These are phyloP conservation scores for Parachlorella kessleri DNA, from an alignment of 139 green algal genomes.

Conservation along the genomic window DNA sequence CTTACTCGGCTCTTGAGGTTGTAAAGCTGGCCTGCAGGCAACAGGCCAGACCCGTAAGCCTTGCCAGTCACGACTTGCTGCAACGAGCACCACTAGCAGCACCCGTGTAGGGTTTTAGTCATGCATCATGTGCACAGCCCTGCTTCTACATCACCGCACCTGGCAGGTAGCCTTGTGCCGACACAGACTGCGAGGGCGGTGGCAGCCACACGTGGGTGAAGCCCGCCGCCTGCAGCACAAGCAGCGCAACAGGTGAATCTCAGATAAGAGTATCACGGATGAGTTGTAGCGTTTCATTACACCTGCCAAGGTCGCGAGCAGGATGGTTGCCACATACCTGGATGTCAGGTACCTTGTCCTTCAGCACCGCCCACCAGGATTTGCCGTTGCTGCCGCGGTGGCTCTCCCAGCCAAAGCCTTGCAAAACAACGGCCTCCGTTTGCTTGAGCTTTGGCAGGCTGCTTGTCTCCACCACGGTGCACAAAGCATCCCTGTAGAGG, in stretches of 20 bases:
- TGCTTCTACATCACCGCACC: too few relatives aligned
- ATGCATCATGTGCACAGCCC: too few relatives aligned
- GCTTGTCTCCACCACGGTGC: too few relatives aligned
- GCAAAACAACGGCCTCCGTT: too few relatives aligned
- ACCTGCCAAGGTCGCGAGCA: background rate
- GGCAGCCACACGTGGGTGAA: slow-evolving; percentile 96
- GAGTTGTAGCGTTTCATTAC: too few relatives aligned
- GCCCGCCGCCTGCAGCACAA: slow-evolving; percentile 53
- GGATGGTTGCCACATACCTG: slow-evolving; percentile 26
- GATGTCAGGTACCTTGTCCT: slow-evolving; percentile 55
- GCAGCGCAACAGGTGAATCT: background rate
- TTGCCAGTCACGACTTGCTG: too few relatives aligned
- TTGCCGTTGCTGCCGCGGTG: slow-evolving; percentile 24
- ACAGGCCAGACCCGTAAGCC: background rate
- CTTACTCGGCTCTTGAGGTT: slow-evolving; percentile 76
- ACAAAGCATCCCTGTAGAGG: too few relatives aligned
- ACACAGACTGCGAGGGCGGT: slow-evolving; percentile 90
- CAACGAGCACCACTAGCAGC: too few relatives aligned
- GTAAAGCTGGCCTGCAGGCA: slow-evolving; percentile 75
- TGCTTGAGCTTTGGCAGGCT: too few relatives aligned
- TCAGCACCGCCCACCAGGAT: slow-evolving; percentile 57
- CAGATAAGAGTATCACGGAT: background rate
- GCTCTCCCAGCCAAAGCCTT: slow-evolving; percentile 77
- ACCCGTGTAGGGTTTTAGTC: too few relatives aligned
- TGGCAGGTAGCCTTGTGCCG: slow-evolving; percentile 86